Evolutionary conservation across 306 rosid genomes (phyloP), one percentile per base, ranked within the genome.

Genomic region (Casuarina glauca): DNA sequence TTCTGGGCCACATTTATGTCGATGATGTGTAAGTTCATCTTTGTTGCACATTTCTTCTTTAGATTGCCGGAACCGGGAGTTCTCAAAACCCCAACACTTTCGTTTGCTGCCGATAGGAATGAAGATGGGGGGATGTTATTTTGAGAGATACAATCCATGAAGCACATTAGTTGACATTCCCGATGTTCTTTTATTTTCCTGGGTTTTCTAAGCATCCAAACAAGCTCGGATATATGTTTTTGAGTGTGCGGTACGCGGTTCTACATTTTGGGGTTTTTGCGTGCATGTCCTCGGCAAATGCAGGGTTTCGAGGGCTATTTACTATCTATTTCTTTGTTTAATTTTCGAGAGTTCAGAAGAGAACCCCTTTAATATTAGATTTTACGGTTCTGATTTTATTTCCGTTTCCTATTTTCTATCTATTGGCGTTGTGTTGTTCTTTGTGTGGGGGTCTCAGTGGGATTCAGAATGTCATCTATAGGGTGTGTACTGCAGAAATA

Each of bases 401-500:
- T 12, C 8, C 4, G 44, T 84, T 60, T 63, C 53, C 12, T 73
- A 12, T 49, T 48, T 71, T 74, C 5, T 5, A 42, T 6, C 38
- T 17, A 16, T n/a, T 46, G 7, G 35, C 43, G 62, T 69, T 52
- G 43, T 68, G 49, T 36, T 15, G 32, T 13, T 78, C 11, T 72
- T 12, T 73, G 16, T 10, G 39, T 62, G 13, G 26, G 68, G 75
- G 45, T 63, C 35, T 26, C 19, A 2, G 9, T 73, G 7, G 49
- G 7, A 17, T 69, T 75, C 63, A 41, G 70, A 51, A 19, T 81
- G 72, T 83, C 32, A 20, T 58, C 44, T 63, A 78, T 86, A 67
- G 43, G 60, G 53, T 74, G 83, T 76, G 79, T 82, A 69, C 83
- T 89, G 84, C 96, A 96, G 99, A 76, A 93, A 91, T 57, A 91